Percentiles rank a stretch among this genome's conserved stretches.
phyloP scores from a whole-genome alignment of 1,284 basidiomycete species.

The Malassezia brasiliensis region DNA sequence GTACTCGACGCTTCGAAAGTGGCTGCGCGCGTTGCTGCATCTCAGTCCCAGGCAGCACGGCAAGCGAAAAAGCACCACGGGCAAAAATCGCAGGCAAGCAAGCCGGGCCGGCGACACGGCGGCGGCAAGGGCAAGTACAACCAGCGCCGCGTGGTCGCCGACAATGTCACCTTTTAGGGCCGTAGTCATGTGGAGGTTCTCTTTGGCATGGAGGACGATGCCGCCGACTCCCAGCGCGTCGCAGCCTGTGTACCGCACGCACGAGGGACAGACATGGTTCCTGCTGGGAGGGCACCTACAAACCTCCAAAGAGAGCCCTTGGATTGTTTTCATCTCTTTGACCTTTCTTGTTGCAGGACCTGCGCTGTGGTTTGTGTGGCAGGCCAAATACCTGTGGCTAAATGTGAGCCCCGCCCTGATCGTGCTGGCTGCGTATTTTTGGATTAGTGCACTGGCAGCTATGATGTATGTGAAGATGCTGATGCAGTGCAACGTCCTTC shows the following conservation, averaged over 20 bases:
- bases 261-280: neutral
- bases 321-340: conserved; percentile 21
- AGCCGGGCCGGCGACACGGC: conserved; percentile 54
- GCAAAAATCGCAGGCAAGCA: conserved; percentile 27
- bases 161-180: conserved; percentile 9
- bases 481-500: conserved; percentile 27
- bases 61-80: conserved; percentile 30
- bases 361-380: conserved; percentile 37
- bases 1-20: conserved; percentile 9
- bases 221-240: too few relatives aligned
- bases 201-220: too few relatives aligned
- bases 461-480: conserved; percentile 22
- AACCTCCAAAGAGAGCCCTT: conserved; percentile 9
- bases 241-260: too few relatives aligned
- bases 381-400: conserved; percentile 28
- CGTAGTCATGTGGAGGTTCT: conserved; percentile 1
- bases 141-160: conserved; percentile 1
- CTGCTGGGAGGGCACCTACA: neutral
- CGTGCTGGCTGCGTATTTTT: conserved; percentile 34
- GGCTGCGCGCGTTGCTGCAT: conserved; percentile 23
- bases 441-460: conserved; percentile 23
- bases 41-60: conserved; percentile 25
- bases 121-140: conserved; percentile 53
- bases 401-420: conserved; percentile 30
- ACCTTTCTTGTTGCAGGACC: conserved; percentile 27